Evolutionary conservation across 2,329 filamentous ascomycete genomes (phyloP).

Genomic region (Ophiostoma pallidulum): DNA sequence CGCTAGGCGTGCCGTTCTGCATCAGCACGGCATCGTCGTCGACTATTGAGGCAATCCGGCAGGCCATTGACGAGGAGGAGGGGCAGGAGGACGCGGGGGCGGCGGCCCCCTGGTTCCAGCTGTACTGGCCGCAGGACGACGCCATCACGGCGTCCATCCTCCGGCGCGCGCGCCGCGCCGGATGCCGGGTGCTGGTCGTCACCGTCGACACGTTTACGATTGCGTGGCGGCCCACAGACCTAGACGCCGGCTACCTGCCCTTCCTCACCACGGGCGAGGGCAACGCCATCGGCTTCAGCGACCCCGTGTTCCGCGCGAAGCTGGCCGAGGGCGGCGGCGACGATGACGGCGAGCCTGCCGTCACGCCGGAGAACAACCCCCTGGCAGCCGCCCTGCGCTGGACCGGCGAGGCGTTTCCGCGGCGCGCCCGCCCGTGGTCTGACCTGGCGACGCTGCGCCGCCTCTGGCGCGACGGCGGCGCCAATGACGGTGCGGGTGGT

Average conservation of each 20-base stretch:
- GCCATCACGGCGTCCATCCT: constrained; percentile 58
- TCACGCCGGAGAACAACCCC: constrained; percentile 37
- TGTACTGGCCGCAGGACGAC: constrained; percentile 61
- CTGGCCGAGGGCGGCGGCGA: constrained; percentile 33
- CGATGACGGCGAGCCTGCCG: constrained; percentile 24
- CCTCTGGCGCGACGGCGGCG: constrained; percentile 43
- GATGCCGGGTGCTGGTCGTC: constrained; percentile 58
- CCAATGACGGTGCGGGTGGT: too few relatives aligned
- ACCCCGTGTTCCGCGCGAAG: constrained; percentile 54
- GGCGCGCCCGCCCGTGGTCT: constrained; percentile 48
- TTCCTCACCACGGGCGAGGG: constrained; percentile 41
- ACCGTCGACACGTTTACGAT: constrained; percentile 64
- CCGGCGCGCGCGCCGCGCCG: constrained; percentile 46
- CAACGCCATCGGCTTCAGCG: constrained; percentile 52
- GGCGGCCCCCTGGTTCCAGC: constrained; percentile 51
- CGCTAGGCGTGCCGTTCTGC: constrained; percentile 54
- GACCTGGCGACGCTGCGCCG: constrained; percentile 48
- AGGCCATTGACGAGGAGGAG: constrained; percentile 36
- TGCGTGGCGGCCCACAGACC: constrained; percentile 58
- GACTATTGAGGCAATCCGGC: constrained; percentile 57
- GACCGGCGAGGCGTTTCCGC: constrained; percentile 43
- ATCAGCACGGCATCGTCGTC: constrained; percentile 55
- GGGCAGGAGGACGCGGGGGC: neutral
- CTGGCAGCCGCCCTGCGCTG: constrained; percentile 42
- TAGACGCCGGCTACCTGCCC: constrained; percentile 53